Base-by-base conservation (phyloP, 2,329 filamentous ascomycete genomes). In the Aspergillus proliferans region DNA sequence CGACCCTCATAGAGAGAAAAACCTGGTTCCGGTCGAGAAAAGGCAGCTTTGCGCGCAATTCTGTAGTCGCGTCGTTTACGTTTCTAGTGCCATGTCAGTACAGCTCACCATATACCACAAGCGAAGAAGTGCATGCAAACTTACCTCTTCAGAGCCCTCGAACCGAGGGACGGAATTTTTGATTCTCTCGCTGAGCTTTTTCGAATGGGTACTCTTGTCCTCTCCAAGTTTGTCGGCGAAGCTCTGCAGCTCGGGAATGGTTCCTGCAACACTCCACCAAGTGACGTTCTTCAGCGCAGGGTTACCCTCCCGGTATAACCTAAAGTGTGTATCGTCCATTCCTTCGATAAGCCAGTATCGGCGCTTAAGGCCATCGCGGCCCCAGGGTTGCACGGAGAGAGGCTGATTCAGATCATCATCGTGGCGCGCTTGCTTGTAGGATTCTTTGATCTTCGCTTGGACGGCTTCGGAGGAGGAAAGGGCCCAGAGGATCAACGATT, bases 1-100 rank as follows among this genome's bases (percentile, higher is more conserved):
- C 93, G 88, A 45, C 93, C 93, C 73, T 98, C 93, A 67, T 98
- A 98, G 50, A 95, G 76, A 1, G 91, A 96, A 65, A 92, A 94
- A 4, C 90, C 90, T 8, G 87, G 85, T 59, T 95, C 91, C 5
- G 90, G 89, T 4, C 90, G 83, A 57, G 86, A 81, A 71, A 97
- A 97, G 51, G 87, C 85, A 52, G 92, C 88, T 64, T 92, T 92
- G 54, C 88, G 88, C 59, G 83, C 79, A 64, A 88, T 82, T 14
- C 93, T 85, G 63, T 98, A 97, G 62, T 98, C 93, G 50, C 93
- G 86, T 41, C 91, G 86, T 69, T 85, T 89, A 48, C 93, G 88
- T 80, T 96, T 97, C 87, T 92, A 22, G 7, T 21, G 2, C 56
- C 21, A 44, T 33, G 45, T 60, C 36, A 59, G 57, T 46, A 52